Percentiles rank a stretch among this genome's conserved stretches.
Conservation (phyloP, 805 yeast species). For the Sungouiozyma ichnusensis region DNA sequence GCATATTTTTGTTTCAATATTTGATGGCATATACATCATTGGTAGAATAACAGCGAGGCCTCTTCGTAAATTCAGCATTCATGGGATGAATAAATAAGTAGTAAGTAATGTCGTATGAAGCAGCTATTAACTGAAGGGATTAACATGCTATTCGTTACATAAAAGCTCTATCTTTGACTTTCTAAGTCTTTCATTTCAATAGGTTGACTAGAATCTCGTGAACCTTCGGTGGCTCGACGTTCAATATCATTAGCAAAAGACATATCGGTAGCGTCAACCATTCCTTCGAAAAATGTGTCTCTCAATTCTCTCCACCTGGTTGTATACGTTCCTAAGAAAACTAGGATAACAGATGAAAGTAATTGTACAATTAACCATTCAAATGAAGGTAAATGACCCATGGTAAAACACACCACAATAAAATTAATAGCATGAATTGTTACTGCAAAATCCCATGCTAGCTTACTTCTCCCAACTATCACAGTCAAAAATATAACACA, state of each 20-base stretch:
- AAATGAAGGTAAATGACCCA: slow-evolving; percentile 60
- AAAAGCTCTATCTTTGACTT: slow-evolving; percentile 7
- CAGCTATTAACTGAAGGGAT: too few species aligned
- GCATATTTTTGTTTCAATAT: too few species aligned
- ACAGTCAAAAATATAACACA: slow-evolving; percentile 78
- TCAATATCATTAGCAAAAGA: neutral
- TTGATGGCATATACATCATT: too few species aligned
- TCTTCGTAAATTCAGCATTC: too few species aligned
- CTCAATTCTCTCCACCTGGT: slow-evolving; percentile 86
- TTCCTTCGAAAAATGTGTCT: slow-evolving; percentile 80
- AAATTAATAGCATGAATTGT: slow-evolving; percentile 80
- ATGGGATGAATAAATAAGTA: too few species aligned
- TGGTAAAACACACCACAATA: slow-evolving; percentile 52
- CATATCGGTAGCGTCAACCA: slow-evolving; percentile 37
- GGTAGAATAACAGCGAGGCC: too few species aligned
- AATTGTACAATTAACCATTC: slow-evolving; percentile 83
- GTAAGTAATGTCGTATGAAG: too few species aligned
- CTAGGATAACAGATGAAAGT: slow-evolving; percentile 55
- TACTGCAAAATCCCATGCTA: slow-evolving; percentile 95
- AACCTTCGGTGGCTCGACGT: neutral
- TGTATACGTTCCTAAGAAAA: slow-evolving; percentile 77
- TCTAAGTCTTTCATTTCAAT: slow-evolving; percentile 14
- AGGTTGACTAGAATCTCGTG: neutral
- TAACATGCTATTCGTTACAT: too few species aligned
- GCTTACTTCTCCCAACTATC: slow-evolving; percentile 82